These are phyloP conservation scores for Perilla frutescens DNA, from an alignment of 257 asterid genomes.

Conservation along the genomic window DNA sequence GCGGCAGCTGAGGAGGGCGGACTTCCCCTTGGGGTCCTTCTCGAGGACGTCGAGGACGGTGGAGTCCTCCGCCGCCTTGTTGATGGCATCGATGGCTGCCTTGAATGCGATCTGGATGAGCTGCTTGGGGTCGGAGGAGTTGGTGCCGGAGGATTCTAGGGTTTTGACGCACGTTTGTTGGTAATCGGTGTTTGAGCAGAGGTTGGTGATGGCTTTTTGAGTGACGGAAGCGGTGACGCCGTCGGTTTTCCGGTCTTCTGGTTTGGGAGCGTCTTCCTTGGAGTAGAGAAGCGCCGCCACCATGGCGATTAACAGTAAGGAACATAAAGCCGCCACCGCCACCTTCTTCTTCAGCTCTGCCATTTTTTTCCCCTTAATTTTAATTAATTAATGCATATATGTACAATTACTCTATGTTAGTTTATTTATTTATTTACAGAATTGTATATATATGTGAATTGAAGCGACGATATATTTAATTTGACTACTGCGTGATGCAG, in stretches of 20 bases:
- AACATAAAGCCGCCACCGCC: slow-evolving; percentile 43
- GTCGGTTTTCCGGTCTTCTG: neutral
- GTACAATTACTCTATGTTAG: too few relatives aligned
- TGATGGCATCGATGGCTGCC: slow-evolving; percentile 45
- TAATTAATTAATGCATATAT: too few relatives aligned
- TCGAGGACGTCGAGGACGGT: slow-evolving; percentile 40
- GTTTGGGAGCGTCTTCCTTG: neutral
- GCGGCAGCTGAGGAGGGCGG: slow-evolving; percentile 59
- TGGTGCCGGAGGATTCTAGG: slow-evolving; percentile 43
- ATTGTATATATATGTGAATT: too few relatives aligned
- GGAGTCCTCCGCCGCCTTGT: slow-evolving; percentile 54
- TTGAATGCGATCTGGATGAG: slow-evolving; percentile 63
- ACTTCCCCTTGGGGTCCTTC: slow-evolving; percentile 51
- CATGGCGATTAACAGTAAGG: slow-evolving; percentile 69
- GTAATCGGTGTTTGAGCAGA: slow-evolving; percentile 73
- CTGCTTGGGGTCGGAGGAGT: slow-evolving; percentile 64
- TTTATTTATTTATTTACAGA: too few relatives aligned
- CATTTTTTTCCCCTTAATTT: slow-evolving; percentile 38
- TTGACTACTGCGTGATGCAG: too few relatives aligned
- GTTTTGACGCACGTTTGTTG: slow-evolving; percentile 59
- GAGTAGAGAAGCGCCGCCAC: slow-evolving; percentile 56
- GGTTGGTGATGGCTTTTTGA: slow-evolving; percentile 55
- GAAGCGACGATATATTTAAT: neutral
- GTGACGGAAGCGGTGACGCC: slow-evolving; percentile 35
- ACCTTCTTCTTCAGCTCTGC: slow-evolving; percentile 50